phyloP scores from a whole-genome alignment of 495 filamentous ascomycete genomes.

The Letharia columbiana region DNA sequence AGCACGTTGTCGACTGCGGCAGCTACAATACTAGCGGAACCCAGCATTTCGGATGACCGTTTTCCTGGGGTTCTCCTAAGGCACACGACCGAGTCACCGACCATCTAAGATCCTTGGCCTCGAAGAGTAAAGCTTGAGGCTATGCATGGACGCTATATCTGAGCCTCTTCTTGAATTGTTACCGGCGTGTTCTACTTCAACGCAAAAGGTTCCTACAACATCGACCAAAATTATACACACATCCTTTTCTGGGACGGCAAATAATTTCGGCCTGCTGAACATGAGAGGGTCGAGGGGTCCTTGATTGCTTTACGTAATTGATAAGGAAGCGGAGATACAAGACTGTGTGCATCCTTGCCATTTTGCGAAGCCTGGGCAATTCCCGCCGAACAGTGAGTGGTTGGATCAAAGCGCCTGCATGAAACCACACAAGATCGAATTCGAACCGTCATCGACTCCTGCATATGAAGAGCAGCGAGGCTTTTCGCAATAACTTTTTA shows the following conservation, averaged over 20 bases:
- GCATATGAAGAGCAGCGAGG: background rate
- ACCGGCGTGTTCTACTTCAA: background rate
- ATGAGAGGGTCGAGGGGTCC: background rate
- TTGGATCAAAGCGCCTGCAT: background rate
- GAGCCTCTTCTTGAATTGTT: background rate
- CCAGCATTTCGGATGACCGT: conserved; percentile 13
- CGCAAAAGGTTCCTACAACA: background rate
- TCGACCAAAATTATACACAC: background rate
- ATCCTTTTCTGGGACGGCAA: background rate
- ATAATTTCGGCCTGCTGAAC: background rate
- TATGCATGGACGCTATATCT: conserved; percentile 8
- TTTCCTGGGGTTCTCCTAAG: conserved; percentile 12
- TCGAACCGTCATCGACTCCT: background rate
- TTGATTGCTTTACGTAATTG: conserved; percentile 6
- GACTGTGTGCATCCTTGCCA: background rate
- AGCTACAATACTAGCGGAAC: conserved; percentile 18
- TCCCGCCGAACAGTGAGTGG: background rate
- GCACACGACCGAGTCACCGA: conserved; percentile 1
- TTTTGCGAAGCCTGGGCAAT: background rate
- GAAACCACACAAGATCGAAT: background rate
- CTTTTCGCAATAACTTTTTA: background rate
- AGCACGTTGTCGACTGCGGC: conserved; percentile 15
- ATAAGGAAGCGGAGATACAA: conserved; percentile 2
- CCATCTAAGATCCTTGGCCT: conserved; percentile 11
- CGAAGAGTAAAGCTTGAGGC: conserved; percentile 1